These are phyloP conservation scores for Ganoderma multipileum DNA, from an alignment of 1,284 basidiomycete genomes.

Conservation along the genomic window DNA sequence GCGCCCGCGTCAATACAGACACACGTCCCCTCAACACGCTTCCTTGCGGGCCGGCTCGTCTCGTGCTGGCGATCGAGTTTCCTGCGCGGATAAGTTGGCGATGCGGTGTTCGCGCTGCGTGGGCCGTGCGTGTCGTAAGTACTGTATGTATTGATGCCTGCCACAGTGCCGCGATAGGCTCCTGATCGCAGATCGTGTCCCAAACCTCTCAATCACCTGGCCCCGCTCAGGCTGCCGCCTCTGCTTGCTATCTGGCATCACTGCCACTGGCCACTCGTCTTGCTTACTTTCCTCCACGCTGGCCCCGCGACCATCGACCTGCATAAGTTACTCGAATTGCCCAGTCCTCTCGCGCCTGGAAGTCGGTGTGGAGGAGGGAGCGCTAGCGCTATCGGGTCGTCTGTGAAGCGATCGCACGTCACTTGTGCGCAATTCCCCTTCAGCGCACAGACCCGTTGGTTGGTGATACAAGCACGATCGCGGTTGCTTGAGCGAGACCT, in stretches of 20 bases:
- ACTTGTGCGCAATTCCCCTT: background rate
- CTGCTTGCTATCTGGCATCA: no score
- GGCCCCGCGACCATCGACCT: no score
- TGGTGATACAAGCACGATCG: no score
- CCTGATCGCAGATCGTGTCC: background rate
- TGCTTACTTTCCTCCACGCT: no score
- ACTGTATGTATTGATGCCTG: background rate
- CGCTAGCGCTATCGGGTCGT: no score
- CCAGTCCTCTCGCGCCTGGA: background rate
- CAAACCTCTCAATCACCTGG: background rate
- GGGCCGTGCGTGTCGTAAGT: background rate
- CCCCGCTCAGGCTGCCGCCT: background rate
- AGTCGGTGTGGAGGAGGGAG: background rate
- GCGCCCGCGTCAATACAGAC: background rate
- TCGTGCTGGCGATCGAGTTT: background rate
- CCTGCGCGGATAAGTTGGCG: no score
- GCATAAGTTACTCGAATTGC: no score
- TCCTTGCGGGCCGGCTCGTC: background rate
- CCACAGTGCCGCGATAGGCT: background rate
- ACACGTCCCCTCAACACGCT: slow-evolving; percentile 4
- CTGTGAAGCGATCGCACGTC: background rate
- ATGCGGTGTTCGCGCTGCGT: background rate
- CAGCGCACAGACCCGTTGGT: no score
- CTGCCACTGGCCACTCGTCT: no score
- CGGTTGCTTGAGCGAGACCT: background rate